Evolutionary conservation across 2,329 filamentous ascomycete genomes (phyloP).

Genomic region (Beauveria pseudobassiana): DNA sequence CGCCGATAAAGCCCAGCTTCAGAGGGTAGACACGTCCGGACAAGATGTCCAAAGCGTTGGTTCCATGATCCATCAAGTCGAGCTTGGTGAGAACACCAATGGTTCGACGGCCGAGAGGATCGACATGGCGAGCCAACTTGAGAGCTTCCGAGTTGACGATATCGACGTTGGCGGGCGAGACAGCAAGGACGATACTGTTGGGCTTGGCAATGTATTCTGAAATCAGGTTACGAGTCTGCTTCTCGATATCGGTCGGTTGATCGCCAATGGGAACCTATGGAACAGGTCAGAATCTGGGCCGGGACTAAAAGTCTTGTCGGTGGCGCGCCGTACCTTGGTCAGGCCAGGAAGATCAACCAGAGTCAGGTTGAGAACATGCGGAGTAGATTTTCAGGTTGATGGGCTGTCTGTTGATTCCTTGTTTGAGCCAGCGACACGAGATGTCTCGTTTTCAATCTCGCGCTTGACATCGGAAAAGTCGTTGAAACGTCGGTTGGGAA

Average conservation of each 20-base stretch:
- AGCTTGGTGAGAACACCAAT: conserved; percentile 97
- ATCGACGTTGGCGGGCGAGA: conserved; percentile 95
- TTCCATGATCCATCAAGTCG: conserved; percentile 97
- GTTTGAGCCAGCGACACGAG: conserved; percentile 85
- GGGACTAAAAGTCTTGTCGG: background rate
- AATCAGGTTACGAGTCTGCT: conserved; percentile 93
- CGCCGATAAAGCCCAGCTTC: conserved; percentile 95
- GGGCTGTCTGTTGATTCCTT: conserved; percentile 94
- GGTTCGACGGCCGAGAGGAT: conserved; percentile 86
- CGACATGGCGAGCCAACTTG: conserved; percentile 94
- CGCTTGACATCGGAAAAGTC: conserved; percentile 91
- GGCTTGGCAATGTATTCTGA: conserved; percentile 98
- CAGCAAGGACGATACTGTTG: conserved; percentile 94
- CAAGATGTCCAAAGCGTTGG: conserved; percentile 95
- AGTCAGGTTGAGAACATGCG: conserved; percentile 91
- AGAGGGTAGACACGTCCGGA: conserved; percentile 93
- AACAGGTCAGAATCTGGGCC: background rate
- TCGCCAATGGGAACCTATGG: conserved; percentile 86
- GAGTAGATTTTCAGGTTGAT: conserved; percentile 99
- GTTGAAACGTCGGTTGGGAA: conserved; percentile 79
- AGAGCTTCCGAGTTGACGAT: conserved; percentile 96
- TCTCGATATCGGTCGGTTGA: conserved; percentile 95
- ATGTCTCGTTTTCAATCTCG: conserved; percentile 95
- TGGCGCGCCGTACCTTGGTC: conserved; percentile 62
- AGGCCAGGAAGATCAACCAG: conserved; percentile 91